phyloP scores from a whole-genome alignment of 306 rosid genomes.

The Inga laurina region DNA sequence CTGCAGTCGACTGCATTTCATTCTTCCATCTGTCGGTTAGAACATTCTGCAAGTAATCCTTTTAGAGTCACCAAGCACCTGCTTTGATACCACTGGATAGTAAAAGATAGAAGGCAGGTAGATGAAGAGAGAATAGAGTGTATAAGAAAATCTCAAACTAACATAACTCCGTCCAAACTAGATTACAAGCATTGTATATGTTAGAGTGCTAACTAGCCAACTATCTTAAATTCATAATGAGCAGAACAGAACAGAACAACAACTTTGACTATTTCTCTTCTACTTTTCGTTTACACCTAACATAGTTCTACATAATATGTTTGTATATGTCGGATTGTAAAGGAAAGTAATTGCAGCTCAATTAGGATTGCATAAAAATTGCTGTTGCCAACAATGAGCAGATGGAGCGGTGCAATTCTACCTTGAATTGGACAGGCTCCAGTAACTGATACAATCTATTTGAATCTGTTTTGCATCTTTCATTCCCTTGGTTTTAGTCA shows the following conservation, averaged over 20 bases:
- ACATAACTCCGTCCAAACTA: not conserved
- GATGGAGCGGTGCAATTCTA: slow-evolving; percentile 14
- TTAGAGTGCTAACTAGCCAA: not conserved
- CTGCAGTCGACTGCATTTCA: not conserved
- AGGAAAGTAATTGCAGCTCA: slow-evolving; percentile 28
- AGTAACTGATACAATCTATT: slow-evolving; percentile 14
- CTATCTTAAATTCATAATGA: not conserved
- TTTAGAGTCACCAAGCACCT: not conserved
- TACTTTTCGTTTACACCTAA: not conserved
- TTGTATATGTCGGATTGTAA: slow-evolving; percentile 1
- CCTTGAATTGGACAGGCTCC: slow-evolving; percentile 17
- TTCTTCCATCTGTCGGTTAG: not conserved
- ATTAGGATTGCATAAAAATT: slow-evolving; percentile 1
- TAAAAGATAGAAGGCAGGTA: not conserved
- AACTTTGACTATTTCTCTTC: not conserved
- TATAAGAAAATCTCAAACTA: not conserved
- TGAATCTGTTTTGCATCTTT: slow-evolving; percentile 16
- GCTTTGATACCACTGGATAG: not conserved
- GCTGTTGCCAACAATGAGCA: slow-evolving; percentile 30
- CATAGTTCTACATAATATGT: not conserved
- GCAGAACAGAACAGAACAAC: not conserved
- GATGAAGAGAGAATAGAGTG: not conserved
- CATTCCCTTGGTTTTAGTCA: slow-evolving; percentile 9
- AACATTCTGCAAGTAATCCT: not conserved
- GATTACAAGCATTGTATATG: not conserved